Evolutionary conservation across 1,284 basidiomycete species (phyloP).

Genomic region (Athelia sp.): DNA sequence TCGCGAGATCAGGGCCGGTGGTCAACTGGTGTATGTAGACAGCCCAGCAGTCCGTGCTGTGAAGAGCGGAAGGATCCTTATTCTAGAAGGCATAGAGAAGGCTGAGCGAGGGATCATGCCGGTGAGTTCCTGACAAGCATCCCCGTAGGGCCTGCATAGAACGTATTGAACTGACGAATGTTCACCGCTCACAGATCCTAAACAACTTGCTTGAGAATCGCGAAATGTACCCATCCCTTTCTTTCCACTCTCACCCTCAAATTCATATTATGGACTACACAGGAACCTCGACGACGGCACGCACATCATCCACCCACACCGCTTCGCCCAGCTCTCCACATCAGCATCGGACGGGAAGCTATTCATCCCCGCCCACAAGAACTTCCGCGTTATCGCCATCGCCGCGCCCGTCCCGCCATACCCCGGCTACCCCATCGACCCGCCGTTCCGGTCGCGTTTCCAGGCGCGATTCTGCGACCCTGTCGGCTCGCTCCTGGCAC

Average conservation of each 20-base stretch:
- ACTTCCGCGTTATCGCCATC: conserved; percentile 61
- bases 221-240: conserved; percentile 46
- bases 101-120: conserved; percentile 62
- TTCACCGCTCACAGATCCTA: too few species aligned
- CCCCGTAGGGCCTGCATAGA: too few species aligned
- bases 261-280: too few species aligned
- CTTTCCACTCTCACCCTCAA: too few species aligned
- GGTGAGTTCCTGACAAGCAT: conserved; percentile 26
- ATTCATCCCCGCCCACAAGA: conserved; percentile 58
- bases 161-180: too few species aligned
- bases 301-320: conserved; percentile 64
- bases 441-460: conserved; percentile 65
- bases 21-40: conserved; percentile 59
- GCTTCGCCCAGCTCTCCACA: conserved; percentile 31
- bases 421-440: conserved; percentile 61
- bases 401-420: conserved; percentile 64
- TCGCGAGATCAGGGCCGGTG: conserved; percentile 54
- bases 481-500: conserved; percentile 45
- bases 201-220: conserved; percentile 66
- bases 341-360: conserved; percentile 21
- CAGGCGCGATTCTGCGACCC: conserved; percentile 65
- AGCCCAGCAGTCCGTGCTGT: conserved; percentile 61
- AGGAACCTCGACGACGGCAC: conserved; percentile 69
- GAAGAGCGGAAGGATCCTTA: conserved; percentile 61
- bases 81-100: conserved; percentile 66